Evolutionary conservation across 305 asterid genomes (phyloP).

Genomic region (Solanum aculeatissimum): DNA sequence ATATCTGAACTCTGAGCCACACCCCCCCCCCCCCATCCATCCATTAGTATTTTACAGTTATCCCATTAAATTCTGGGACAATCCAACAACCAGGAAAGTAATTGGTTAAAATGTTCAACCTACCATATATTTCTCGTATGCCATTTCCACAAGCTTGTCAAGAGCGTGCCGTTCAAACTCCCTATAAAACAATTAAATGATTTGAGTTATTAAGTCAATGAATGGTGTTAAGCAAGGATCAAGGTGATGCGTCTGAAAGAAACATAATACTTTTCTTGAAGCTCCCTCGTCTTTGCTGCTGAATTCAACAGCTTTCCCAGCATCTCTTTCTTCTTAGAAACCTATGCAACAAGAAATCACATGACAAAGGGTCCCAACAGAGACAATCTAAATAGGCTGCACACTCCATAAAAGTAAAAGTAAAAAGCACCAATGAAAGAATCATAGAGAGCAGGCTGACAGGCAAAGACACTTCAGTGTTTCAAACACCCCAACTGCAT

Average conservation of each 20-base stretch:
- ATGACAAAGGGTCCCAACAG: background rate
- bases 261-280: slow-evolving; percentile 57
- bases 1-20: background rate
- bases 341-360: slow-evolving; percentile 27
- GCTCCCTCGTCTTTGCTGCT: slow-evolving; percentile 49
- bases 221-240: slow-evolving; percentile 1
- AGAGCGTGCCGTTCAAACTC: slow-evolving; percentile 67
- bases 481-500: background rate
- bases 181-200: slow-evolving; percentile 32
- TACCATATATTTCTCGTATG: slow-evolving; percentile 89
- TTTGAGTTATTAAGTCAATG: background rate
- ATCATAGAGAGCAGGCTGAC: background rate
- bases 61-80: background rate
- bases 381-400: background rate
- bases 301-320: slow-evolving; percentile 45
- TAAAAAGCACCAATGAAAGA: background rate
- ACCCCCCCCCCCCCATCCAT: background rate
- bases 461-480: background rate
- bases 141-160: slow-evolving; percentile 75
- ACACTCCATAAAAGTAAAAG: background rate
- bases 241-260: background rate
- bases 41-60: background rate
- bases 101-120: background rate
- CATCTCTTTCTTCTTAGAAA: slow-evolving; percentile 52
- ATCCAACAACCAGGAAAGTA: background rate